These are phyloP conservation scores for Aspergillus ochraceoroseus DNA, from an alignment of 2,329 filamentous ascomycete genomes.

Conservation along the genomic window DNA sequence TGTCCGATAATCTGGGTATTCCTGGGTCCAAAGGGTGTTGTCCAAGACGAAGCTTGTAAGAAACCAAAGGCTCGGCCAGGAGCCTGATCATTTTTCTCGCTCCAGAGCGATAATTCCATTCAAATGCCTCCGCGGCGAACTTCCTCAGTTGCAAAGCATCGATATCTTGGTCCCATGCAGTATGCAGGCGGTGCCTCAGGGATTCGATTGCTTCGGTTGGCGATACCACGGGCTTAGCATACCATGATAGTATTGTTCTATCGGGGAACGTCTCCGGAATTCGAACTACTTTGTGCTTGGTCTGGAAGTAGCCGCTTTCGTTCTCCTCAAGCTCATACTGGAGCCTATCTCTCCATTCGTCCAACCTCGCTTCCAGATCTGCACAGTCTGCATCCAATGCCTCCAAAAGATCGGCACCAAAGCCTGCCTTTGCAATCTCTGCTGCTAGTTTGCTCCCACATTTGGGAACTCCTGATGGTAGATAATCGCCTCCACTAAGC, in stretches of 20 bases:
- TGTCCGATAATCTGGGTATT: constrained; percentile 37
- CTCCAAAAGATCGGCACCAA: constrained; percentile 65
- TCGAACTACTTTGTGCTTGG: constrained; percentile 65
- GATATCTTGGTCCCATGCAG: constrained; percentile 57
- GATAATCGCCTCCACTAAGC: constrained; percentile 93
- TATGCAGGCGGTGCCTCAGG: constrained; percentile 49
- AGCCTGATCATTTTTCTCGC: constrained; percentile 80
- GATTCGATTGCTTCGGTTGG: constrained; percentile 52
- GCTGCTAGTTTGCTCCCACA: constrained; percentile 85
- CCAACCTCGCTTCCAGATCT: constrained; percentile 41
- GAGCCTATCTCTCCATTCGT: constrained; percentile 66
- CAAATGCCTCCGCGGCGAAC: constrained; percentile 75
- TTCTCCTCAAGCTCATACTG: constrained; percentile 76
- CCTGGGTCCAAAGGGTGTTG: constrained; percentile 21
- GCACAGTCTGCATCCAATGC: constrained; percentile 52
- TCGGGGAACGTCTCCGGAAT: constrained; percentile 82
- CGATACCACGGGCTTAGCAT: constrained; percentile 82
- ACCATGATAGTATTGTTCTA: constrained; percentile 72
- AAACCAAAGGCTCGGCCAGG: constrained; percentile 70
- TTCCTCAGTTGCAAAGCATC: constrained; percentile 63
- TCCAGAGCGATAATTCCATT: constrained; percentile 73
- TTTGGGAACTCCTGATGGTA: constrained; percentile 78
- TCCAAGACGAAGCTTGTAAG: constrained; percentile 50
- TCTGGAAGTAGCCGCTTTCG: constrained; percentile 72
- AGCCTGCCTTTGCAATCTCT: constrained; percentile 83